Evolutionary conservation across 2,329 filamentous ascomycete species (phyloP), one percentile per base, ranked within the genome.

Genomic region (Pseudocercospora cruenta): DNA sequence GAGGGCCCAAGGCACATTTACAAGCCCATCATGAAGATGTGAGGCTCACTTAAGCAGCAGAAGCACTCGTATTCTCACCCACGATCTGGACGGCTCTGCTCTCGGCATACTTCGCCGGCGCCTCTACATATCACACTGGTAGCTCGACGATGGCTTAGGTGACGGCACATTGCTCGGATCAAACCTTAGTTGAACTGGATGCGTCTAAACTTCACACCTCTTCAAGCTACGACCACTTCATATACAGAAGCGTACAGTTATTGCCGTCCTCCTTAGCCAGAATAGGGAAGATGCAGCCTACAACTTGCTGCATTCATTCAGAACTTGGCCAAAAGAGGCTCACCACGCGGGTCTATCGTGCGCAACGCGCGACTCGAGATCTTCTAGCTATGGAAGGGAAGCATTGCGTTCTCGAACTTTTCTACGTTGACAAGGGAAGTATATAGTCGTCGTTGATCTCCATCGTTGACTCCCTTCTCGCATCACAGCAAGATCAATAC

Each of bases 131-230:
- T 31, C 21, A 26, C 24, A 19, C 12, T 28, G 39, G 22, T 39
- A 43, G 33, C 33, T 16, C 33, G 24, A 43, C 16, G 19, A 45
- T 45, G 26, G 21, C 53, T 26, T 33, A 33, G 31, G 31, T 33
- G 31, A 33, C 31, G 31, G 31, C 31, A 33, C 31, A 33, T 8
- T 53, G 49, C 39, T 62, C 58, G 58, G 62, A 64, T 54, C 62
- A 33, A 67, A 67, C 65, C 65, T 64, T 64, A 58, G 31, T 22
- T 53, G 16, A 33, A 26, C 16, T 45, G 22, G 28, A 16, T n/a
- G 36, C 58, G n/a, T 22, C 51, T 33, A 67, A 58, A 36, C 31
- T 57, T 59, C 19, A 49, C 47, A 47, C 43, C 43, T 47, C 10
- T 8, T 10, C 21, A 22, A 47, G 43, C 43, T 47, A 47, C 43